Evolutionary conservation across 2,329 filamentous ascomycete species (phyloP).

Genomic region (Achaetomium macrosporum): DNA sequence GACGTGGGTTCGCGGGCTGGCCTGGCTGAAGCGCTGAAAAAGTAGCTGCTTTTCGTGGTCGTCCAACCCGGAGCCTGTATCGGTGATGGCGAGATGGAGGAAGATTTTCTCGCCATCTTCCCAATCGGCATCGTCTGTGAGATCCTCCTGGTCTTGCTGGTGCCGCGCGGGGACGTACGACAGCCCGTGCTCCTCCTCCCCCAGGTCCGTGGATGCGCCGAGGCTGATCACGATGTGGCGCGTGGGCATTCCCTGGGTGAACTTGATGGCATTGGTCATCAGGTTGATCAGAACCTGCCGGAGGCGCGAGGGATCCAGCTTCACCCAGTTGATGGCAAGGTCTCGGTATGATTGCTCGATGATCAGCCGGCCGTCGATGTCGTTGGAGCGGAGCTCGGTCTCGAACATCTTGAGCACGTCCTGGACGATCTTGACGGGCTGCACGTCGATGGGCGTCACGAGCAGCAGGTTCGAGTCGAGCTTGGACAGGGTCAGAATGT

Average conservation of each 20-base stretch:
- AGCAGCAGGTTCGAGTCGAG: slow-evolving; percentile 69
- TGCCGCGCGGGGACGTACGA: slow-evolving; percentile 44
- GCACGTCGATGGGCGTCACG: slow-evolving; percentile 63
- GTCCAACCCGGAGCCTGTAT: slow-evolving; percentile 66
- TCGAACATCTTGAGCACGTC: slow-evolving; percentile 73
- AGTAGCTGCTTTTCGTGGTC: slow-evolving; percentile 65
- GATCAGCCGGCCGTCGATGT: slow-evolving; percentile 64
- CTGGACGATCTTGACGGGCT: slow-evolving; percentile 59
- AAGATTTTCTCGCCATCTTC: slow-evolving; percentile 65
- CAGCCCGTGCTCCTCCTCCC: slow-evolving; percentile 33
- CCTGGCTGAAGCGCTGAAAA: slow-evolving; percentile 75
- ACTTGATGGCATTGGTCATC: slow-evolving; percentile 62
- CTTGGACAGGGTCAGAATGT: slow-evolving; percentile 66
- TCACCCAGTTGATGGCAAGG: slow-evolving; percentile 64
- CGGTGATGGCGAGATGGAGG: slow-evolving; percentile 65
- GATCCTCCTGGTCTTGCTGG: slow-evolving; percentile 37
- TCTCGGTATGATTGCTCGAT: slow-evolving; percentile 62
- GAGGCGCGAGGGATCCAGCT: slow-evolving; percentile 67
- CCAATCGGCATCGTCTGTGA: slow-evolving; percentile 58
- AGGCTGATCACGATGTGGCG: slow-evolving; percentile 59
- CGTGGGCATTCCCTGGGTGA: slow-evolving; percentile 54
- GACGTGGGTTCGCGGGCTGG: slow-evolving; percentile 67
- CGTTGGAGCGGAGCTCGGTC: slow-evolving; percentile 64
- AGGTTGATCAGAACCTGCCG: slow-evolving; percentile 73
- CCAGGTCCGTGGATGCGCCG: slow-evolving; percentile 53